Percentiles rank a stretch among this genome's conserved stretches.
phyloP scores from a whole-genome alignment of 306 rosid genomes.

The Malus orientalis region DNA sequence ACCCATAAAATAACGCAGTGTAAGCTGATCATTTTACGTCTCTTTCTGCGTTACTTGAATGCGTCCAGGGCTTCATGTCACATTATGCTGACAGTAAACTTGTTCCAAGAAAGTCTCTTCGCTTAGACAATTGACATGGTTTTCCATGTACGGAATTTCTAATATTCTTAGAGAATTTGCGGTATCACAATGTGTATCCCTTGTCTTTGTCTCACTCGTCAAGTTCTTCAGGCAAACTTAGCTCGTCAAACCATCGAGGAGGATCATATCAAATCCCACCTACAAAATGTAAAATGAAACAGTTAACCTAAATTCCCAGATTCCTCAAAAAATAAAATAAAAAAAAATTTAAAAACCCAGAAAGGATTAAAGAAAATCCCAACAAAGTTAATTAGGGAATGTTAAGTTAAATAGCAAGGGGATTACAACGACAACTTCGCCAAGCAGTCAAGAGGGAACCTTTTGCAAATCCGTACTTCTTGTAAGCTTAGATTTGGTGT shows the following conservation, averaged over 20 bases:
- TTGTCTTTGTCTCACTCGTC: too few species aligned
- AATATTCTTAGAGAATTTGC: too few species aligned
- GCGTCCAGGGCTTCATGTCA: too few species aligned
- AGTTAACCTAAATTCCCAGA: background rate
- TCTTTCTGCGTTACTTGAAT: background rate
- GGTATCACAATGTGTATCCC: too few species aligned
- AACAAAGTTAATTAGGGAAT: background rate
- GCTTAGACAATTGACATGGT: too few species aligned
- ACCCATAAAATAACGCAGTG: background rate
- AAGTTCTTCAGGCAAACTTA: conserved; percentile 31
- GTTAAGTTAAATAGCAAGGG: conserved; percentile 53
- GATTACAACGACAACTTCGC: conserved; percentile 92
- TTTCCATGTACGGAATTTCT: too few species aligned
- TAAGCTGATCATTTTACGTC: background rate
- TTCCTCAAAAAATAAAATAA: too few species aligned
- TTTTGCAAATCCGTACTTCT: conserved; percentile 68
- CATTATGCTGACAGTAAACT: too few species aligned
- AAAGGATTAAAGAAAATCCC: background rate
- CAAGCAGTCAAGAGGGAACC: conserved; percentile 73
- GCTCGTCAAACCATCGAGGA: conserved; percentile 79
- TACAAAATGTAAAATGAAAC: background rate
- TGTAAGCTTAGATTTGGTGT: conserved; percentile 46
- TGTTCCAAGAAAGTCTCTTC: too few species aligned
- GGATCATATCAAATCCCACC: conserved; percentile 93
- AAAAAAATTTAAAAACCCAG: background rate